Percentiles rank a stretch among this genome's conserved stretches.
These are phyloP conservation scores for Cryptococcus hybrid DNA, from an alignment of 1,284 basidiomycete species.

Conservation along the genomic window DNA sequence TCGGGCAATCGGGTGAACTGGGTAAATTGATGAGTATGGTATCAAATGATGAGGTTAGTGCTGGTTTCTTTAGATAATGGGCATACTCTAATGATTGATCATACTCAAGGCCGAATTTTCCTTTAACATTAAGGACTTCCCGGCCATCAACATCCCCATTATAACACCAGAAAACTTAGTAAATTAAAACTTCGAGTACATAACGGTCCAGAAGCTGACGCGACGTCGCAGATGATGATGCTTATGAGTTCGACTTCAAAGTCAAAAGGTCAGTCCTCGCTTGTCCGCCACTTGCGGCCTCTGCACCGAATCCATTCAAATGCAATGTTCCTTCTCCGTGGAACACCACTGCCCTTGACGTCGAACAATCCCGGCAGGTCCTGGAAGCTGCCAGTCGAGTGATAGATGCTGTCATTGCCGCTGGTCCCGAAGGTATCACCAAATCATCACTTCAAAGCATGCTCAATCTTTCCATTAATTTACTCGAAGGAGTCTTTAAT, in stretches of 20 bases:
- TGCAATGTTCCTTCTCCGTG: constrained; percentile 6
- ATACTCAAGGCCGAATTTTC: constrained; percentile 30
- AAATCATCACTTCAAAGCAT: constrained; percentile 9
- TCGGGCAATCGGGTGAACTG: constrained; percentile 35
- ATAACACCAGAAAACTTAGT: constrained; percentile 43
- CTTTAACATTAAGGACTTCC: constrained; percentile 25
- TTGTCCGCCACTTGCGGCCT: background rate
- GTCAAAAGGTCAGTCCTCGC: constrained; percentile 7
- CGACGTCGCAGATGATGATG: constrained; percentile 30
- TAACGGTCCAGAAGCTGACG: constrained; percentile 6
- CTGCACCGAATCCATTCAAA: background rate
- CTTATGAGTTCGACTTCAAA: constrained; percentile 36
- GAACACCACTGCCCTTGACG: background rate
- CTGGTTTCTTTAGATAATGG: no score
- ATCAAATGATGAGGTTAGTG: constrained; percentile 33
- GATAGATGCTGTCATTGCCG: constrained; percentile 13
- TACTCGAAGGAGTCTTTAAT: constrained; percentile 16
- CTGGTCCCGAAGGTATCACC: constrained; percentile 25
- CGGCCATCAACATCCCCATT: constrained; percentile 20
- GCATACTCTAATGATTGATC: no score
- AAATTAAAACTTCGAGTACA: constrained; percentile 8
- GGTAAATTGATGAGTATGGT: constrained; percentile 38
- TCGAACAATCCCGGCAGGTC: no score
- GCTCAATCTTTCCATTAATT: background rate
- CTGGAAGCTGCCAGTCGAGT: background rate